Base-by-base conservation (phyloP, 1,139 yeast genomes). In the Saccharomycopsis crataegensis region DNA sequence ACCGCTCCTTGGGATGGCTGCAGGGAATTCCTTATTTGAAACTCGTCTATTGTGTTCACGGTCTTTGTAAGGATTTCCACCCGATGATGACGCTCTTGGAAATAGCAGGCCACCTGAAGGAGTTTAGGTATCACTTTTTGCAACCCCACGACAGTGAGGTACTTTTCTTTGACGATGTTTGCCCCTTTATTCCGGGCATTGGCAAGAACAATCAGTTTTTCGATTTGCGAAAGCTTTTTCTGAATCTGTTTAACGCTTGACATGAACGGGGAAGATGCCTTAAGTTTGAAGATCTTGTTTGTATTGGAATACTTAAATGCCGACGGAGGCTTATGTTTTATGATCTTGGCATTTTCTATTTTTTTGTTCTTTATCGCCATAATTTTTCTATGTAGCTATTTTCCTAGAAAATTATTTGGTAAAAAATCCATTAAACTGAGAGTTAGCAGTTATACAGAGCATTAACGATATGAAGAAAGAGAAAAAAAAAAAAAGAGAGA, bases 71-170 rank as follows among this genome's bases (percentile, higher is more conserved):
- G 62, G 1, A 82, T 64, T 34, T 82, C 86, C 6, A 83, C 77
- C 57, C 66, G 71, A 60, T 73, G 70, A 9, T 72, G 70, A 49
- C 71, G 65, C 43, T 70, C 70, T 58, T 77, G 76, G 62, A 78
- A 83, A 58, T 76, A 73, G 33, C 79, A 63, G 0, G 78, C 88
- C 1, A 83, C 59, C 11, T 78, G 68, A 9, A 82, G 57, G 0
- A 83, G 76, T 62, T 77, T 82, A 48, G 73, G 78, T 6, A 82
- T 77, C 6, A 86, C 76, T 52, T 74, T 76, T 1, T 91, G 91
- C 88, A 84, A 83, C 0, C 89, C 93, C 58, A 79, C 70, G 2
- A 85, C 75, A 0, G 76, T 71, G 14, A 84, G 69, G 61, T 70
- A 77, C 44, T 72, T 65, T 1, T 72, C 69, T 38, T 71, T 56